phyloP scores from a whole-genome alignment of 495 filamentous ascomycete species.

The Neurospora sp. region DNA sequence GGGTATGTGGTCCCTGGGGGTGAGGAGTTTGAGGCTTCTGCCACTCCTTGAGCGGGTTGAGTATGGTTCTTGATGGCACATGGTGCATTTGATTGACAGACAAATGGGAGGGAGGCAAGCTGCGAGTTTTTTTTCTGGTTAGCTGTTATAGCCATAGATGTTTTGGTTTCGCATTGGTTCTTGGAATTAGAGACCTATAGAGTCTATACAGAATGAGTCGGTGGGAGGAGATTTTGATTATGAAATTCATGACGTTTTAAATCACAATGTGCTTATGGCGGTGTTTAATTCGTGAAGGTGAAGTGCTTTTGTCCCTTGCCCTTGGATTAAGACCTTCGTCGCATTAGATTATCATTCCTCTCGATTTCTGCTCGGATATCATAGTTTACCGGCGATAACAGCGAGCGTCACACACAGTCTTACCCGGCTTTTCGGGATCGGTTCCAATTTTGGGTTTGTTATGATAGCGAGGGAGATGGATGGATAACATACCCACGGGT shows the following conservation, averaged over 20 bases:
- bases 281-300: background rate
- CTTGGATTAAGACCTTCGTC: background rate
- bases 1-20: constrained; percentile 20
- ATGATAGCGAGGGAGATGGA: background rate
- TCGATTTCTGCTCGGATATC: background rate
- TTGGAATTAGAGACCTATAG: background rate
- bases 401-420: background rate
- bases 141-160: background rate
- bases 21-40: constrained; percentile 43
- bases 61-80: background rate
- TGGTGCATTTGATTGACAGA: background rate
- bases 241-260: background rate
- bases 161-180: background rate
- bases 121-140: background rate
- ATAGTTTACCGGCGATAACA: background rate
- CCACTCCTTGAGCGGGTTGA: constrained; percentile 7
- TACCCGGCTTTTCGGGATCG: background rate
- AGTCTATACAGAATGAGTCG: background rate
- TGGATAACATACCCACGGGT: background rate
- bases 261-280: background rate
- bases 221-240: background rate
- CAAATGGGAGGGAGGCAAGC: background rate
- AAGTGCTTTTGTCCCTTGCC: background rate
- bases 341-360: background rate
- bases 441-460: background rate